A percentile compares a stretch with the other conserved stretches of the same genome.
phyloP scores from a whole-genome alignment of 768 basidiomycete species.

The Lactarius sanguifluus region DNA sequence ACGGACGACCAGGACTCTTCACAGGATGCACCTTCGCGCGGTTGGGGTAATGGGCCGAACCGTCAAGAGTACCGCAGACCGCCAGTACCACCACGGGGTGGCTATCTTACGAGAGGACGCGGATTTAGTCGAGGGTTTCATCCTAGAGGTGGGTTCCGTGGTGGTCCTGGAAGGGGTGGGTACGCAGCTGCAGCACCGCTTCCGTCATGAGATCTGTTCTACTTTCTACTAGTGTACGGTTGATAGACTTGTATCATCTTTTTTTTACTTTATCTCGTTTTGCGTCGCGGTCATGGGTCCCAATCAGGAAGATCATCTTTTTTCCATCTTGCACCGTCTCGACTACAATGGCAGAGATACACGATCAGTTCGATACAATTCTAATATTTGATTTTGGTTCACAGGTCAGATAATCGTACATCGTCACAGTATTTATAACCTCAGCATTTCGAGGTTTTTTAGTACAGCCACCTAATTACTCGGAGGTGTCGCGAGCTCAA shows the following conservation, averaged over 20 bases:
- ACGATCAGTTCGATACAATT: conserved; percentile 93
- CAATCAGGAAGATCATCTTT: conserved; percentile 6
- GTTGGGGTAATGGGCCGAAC: conserved; percentile 6
- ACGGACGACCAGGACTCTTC: conserved; percentile 23
- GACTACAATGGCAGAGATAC: conserved; percentile 74
- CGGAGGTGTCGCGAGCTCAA: conserved; percentile 96
- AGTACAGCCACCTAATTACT: conserved; percentile 98
- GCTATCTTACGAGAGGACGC: conserved; percentile 36
- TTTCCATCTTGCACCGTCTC: neutral
- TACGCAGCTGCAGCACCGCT: conserved; percentile 7
- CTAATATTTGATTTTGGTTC: conserved; percentile 97
- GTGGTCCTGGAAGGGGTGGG: conserved; percentile 25
- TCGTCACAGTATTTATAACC: neutral
- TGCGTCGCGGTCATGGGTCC: conserved; percentile 6
- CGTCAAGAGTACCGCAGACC: conserved; percentile 23
- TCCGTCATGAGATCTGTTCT: conserved; percentile 17
- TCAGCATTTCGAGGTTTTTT: conserved; percentile 27
- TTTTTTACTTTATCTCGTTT: neutral
- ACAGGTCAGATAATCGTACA: conserved; percentile 54
- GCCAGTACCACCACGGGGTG: conserved; percentile 31
- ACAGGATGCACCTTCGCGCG: conserved; percentile 24
- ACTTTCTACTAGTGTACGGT: neutral
- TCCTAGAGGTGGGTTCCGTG: conserved; percentile 31
- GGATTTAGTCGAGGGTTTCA: conserved; percentile 32
- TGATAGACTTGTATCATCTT: neutral